A percentile compares a stretch with the other conserved stretches of the same genome.
Conservation (phyloP, 139 green algal genomes). For the Chlorella sp. region DNA sequence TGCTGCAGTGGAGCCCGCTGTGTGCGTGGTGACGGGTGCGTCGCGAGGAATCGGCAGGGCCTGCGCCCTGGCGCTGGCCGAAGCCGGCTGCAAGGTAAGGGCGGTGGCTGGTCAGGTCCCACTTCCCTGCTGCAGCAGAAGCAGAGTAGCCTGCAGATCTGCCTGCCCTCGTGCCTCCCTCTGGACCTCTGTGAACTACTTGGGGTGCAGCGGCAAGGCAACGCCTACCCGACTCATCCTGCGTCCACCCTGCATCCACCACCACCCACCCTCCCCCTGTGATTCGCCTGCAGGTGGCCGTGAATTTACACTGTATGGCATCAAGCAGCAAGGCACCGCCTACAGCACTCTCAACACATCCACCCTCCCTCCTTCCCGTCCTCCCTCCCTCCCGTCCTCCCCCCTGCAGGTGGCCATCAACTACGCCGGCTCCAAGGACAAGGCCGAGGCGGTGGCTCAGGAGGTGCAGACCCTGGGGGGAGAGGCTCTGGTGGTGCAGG, state of each 20-base stretch:
- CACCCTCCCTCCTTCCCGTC: neutral
- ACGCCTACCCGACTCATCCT: no score
- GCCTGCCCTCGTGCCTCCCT: no score
- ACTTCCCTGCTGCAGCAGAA: no score
- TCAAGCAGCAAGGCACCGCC: no score
- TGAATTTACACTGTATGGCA: no score
- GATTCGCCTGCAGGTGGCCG: no score
- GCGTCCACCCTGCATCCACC: no score
- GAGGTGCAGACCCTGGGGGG: conserved; percentile 50
- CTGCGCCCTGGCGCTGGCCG: conserved; percentile 86
- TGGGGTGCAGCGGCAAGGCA: no score
- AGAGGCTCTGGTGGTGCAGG: conserved; percentile 85
- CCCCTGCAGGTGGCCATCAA: conserved; percentile 79
- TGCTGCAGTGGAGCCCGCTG: conserved; percentile 38
- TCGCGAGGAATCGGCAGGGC: conserved; percentile 93
- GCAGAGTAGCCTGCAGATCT: neutral
- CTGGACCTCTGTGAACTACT: no score
- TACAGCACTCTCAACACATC: no score
- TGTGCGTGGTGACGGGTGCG: conserved; percentile 93
- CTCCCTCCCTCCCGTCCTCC: neutral
- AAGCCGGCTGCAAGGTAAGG: conserved; percentile 70
- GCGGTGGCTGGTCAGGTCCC: no score
- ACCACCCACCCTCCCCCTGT: no score
- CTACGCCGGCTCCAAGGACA: conserved; percentile 55
- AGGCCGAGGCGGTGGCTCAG: conserved; percentile 82